phyloP scores from a whole-genome alignment of 768 basidiomycete species.

The Kwoniella botswanensis region DNA sequence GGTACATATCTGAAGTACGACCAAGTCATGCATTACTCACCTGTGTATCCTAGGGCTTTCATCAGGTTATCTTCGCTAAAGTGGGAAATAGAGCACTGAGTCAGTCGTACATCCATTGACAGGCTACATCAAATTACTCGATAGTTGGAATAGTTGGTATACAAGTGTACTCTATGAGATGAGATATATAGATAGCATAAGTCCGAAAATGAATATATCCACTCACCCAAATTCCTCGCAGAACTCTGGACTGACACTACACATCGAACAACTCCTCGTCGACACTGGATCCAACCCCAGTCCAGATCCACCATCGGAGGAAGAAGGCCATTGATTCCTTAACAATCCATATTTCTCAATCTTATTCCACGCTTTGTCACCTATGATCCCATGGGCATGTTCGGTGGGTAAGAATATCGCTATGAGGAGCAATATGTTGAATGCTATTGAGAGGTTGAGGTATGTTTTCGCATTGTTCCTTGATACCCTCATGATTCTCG shows the following conservation, averaged over 20 bases:
- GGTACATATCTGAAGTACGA: no score
- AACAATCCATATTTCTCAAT: conserved; percentile 15
- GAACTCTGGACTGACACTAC: conserved; percentile 27
- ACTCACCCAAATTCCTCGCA: conserved; percentile 42
- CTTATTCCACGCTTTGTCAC: conserved; percentile 21
- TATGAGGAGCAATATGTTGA: conserved; percentile 23
- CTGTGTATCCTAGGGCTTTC: conserved; percentile 22
- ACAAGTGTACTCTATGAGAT: background rate
- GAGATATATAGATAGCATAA: background rate
- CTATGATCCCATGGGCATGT: conserved; percentile 13
- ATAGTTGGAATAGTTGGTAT: no score
- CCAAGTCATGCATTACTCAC: conserved; percentile 5
- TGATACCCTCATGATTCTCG: conserved; percentile 19
- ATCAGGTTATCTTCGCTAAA: conserved; percentile 29
- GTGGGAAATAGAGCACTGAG: background rate
- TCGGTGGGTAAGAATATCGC: conserved; percentile 21
- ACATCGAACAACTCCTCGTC: conserved; percentile 25
- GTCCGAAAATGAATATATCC: background rate
- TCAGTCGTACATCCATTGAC: no score
- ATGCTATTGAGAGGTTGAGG: conserved; percentile 23
- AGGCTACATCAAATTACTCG: no score
- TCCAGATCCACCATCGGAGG: background rate
- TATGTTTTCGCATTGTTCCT: conserved; percentile 18
- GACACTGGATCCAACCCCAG: background rate
- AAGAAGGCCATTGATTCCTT: background rate